Evolutionary conservation across 129 eudicot species (phyloP), one percentile per base, ranked within the genome.

Genomic region (Oenanthe sinensis): DNA sequence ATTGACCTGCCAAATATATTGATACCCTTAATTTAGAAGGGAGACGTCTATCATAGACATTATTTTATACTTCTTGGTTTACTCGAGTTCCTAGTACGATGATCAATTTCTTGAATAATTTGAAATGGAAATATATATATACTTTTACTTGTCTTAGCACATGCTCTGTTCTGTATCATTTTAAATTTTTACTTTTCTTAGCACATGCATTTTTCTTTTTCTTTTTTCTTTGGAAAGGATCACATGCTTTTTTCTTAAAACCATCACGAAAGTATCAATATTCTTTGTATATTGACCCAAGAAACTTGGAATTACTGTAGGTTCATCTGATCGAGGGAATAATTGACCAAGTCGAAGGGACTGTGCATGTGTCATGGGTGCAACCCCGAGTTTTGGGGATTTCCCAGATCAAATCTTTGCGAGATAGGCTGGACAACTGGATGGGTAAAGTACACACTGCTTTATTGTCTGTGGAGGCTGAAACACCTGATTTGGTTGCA

Each of bases 301-400:
- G 5, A 75, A 30, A 46, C 48, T 20, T 67, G 46, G 70, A 36
- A 33, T 49, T 65, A 16, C 69, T 86, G 76, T 77, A 93, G 98
- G 98, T 91, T 84, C 97, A 91, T 88, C 90, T 93, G 75, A 93
- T 93, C 3, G 97, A 93, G 88, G 98, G 98, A 40, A 89, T 91
- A 63, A 91, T 93, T 50, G 97, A 93, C 87, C 97, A 93, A 84
- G 97, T 93, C 26, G 98, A 93, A 36, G 97, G 93, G 62, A 93
- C 97, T 0, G 96, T 93, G 52, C 88, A 91, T 55, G 93, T 93
- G 7, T 93, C 98, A 3, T 93, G 98, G 98, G 98, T 93, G 75
- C 98, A 93, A 80, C 98, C 98, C 6, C 81, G 98, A 83, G 98
- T 93, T 77, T 77, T 93, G 86, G 98, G 97, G 16, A 88, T 93